These are phyloP conservation scores for Populus hybrid DNA, from an alignment of 441 rosid genomes.

Conservation along the genomic window DNA sequence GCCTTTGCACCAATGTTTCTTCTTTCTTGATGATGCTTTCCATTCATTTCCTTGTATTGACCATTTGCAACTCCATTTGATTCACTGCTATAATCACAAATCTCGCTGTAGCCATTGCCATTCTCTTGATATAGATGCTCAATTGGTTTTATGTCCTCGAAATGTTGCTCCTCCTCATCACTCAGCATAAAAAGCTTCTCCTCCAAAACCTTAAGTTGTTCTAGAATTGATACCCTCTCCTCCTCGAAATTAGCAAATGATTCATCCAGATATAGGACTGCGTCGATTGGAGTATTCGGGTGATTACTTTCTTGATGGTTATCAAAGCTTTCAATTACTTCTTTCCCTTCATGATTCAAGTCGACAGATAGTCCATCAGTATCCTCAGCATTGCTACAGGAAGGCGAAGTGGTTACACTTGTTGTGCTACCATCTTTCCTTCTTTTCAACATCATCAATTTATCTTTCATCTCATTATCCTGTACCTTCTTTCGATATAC, in stretches of 20 bases:
- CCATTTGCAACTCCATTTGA: slow-evolving; percentile 40
- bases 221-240: slow-evolving; percentile 72
- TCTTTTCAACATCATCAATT: slow-evolving; percentile 37
- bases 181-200: slow-evolving; percentile 55
- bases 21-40: slow-evolving; percentile 34
- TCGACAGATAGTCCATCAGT: slow-evolving; percentile 51
- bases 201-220: slow-evolving; percentile 77
- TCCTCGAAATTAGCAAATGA: slow-evolving; percentile 67
- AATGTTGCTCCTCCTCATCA: slow-evolving; percentile 48
- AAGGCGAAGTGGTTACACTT: slow-evolving; percentile 53
- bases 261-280: slow-evolving; percentile 64
- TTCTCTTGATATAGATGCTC: slow-evolving; percentile 32
- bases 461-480: slow-evolving; percentile 65
- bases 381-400: slow-evolving; percentile 59
- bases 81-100: slow-evolving; percentile 21
- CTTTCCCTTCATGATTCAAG: slow-evolving; percentile 39
- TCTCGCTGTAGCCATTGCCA: slow-evolving; percentile 45
- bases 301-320: slow-evolving; percentile 24
- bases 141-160: slow-evolving; percentile 39
- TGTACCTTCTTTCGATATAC: slow-evolving; percentile 48
- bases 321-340: slow-evolving; percentile 24
- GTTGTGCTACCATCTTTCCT: slow-evolving; percentile 34
- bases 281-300: slow-evolving; percentile 63
- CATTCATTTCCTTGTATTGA: slow-evolving; percentile 52
- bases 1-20: slow-evolving; percentile 41